Evolutionary conservation across 495 filamentous ascomycete genomes (phyloP), one percentile per base, ranked within the genome.

Genomic region (Parmelia sp.): DNA sequence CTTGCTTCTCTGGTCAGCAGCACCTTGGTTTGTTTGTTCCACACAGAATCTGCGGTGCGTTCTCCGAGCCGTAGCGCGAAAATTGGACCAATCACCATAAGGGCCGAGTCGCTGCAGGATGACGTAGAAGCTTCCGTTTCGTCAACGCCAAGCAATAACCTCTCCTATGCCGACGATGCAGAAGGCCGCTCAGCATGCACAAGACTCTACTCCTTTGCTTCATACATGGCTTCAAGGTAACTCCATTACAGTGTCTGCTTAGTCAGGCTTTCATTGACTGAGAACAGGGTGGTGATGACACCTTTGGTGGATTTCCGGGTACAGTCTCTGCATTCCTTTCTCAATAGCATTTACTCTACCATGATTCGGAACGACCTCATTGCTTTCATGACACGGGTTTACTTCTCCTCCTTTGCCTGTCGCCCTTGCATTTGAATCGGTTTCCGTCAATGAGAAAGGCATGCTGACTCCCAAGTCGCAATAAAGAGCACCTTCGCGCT

Each of bases 221-320:
- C 76, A 92, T 97, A 58, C 94, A 98, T 74, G 94, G 94, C 60
- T 98, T 98, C 83, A 96, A 97, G 86, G 91, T 93, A 75, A 58
- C 53, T 59, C 19, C 33, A 4, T 10, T 17, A 4, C 15, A 7
- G 25, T 33, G 59, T 11, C 31, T 44, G 9, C 45, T 33, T 5
- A 49, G 17, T 42, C 25, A 33, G 63, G 58, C 37, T 55, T 68
- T 63, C 60, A 42, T 51, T 65, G 60, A 65, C 64, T 68, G 68
- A 37, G 9, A 39, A 33, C 68, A 96, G 91, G 94, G 93, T 67
- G 88, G 83, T 70, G 91, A 96, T 70, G 82, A 90, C 69, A 98
- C 94, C 61, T 98, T 98, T 66, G 85, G 82, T 42, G 78, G 76
- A 57, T 95, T 95, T 69, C 88, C 89, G 4, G 49, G 49, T 53